These are phyloP conservation scores for Phlebiopsis flavidoalba DNA, from an alignment of 768 basidiomycete species.

Conservation along the genomic window DNA sequence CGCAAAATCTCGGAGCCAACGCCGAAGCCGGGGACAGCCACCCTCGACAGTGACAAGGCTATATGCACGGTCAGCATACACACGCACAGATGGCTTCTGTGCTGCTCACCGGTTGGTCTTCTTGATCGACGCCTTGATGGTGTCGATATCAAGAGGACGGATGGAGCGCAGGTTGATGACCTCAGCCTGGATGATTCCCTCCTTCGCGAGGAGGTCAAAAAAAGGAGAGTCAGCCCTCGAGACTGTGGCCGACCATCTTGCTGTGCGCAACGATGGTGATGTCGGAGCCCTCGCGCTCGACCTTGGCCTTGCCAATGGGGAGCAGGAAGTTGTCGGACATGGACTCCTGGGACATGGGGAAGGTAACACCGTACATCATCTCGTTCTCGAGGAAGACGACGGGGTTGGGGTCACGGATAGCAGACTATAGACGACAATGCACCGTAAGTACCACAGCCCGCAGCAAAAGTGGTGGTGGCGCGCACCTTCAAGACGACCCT, in stretches of 20 bases:
- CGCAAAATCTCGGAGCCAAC: slow-evolving; percentile 98
- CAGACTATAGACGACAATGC: slow-evolving; percentile 46
- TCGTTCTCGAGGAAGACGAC: slow-evolving; percentile 99
- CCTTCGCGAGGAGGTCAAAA: slow-evolving; percentile 88
- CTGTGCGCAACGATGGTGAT: slow-evolving; percentile 96
- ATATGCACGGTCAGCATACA: slow-evolving; percentile 1
- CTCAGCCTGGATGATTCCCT: slow-evolving; percentile 94
- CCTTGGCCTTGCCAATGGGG: slow-evolving; percentile 96
- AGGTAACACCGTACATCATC: slow-evolving; percentile 95
- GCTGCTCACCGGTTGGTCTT: slow-evolving; percentile 86
- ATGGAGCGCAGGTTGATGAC: slow-evolving; percentile 96
- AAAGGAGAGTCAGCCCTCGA: too few species aligned
- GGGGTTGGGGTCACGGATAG: slow-evolving; percentile 97
- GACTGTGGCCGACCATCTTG: slow-evolving; percentile 93
- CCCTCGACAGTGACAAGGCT: slow-evolving; percentile 94
- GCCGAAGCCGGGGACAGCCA: slow-evolving; percentile 97
- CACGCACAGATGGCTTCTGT: background rate
- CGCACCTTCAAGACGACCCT: slow-evolving; percentile 91
- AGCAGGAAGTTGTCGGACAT: slow-evolving; percentile 93
- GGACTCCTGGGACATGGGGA: slow-evolving; percentile 94
- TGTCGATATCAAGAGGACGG: slow-evolving; percentile 95
- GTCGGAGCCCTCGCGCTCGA: slow-evolving; percentile 90
- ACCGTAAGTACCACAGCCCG: background rate
- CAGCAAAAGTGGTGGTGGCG: background rate
- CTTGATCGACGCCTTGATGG: slow-evolving; percentile 95